Conservation (phyloP, 139 green algal species). For the Volvox africanus region DNA sequence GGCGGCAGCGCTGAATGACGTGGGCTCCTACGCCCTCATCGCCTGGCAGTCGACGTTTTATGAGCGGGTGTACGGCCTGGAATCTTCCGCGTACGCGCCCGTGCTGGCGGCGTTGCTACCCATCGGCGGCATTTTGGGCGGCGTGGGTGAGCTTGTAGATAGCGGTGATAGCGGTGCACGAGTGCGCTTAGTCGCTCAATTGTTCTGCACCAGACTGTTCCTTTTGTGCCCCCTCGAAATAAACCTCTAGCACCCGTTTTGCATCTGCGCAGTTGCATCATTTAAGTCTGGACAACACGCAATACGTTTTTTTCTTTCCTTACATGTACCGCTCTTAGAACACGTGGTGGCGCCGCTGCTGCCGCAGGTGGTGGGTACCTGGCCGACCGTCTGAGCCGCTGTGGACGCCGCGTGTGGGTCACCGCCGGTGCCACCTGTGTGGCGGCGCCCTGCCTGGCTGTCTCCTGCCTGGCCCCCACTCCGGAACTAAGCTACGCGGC, state of each 20-base stretch:
- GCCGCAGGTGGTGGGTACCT: slow-evolving; percentile 72
- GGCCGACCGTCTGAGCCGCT: slow-evolving; percentile 79
- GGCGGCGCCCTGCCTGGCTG: slow-evolving; percentile 80
- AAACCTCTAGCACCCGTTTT: no score
- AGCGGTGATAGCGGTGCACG: no score
- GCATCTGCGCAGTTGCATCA: no score
- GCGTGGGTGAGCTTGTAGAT: slow-evolving; percentile 65
- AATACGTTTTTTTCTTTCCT: no score
- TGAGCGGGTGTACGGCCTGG: slow-evolving; percentile 84
- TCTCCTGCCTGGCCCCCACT: slow-evolving; percentile 72
- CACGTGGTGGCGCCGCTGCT: no score
- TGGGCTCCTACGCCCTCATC: slow-evolving; percentile 90
- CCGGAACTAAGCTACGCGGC: slow-evolving; percentile 79
- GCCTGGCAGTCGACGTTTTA: slow-evolving; percentile 94
- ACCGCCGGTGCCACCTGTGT: slow-evolving; percentile 71
- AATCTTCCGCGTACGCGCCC: slow-evolving; percentile 80
- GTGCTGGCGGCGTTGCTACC: slow-evolving; percentile 88
- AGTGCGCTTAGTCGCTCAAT: no score
- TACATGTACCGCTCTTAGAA: no score
- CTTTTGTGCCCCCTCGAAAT: no score
- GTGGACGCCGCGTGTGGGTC: slow-evolving; percentile 57
- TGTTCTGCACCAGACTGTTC: no score
- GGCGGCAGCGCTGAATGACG: slow-evolving; percentile 88
- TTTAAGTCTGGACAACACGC: no score
- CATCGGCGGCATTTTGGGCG: slow-evolving; percentile 88